Base-by-base conservation (phyloP, 2,329 filamentous ascomycete species). In the Fusarium algeriense region DNA sequence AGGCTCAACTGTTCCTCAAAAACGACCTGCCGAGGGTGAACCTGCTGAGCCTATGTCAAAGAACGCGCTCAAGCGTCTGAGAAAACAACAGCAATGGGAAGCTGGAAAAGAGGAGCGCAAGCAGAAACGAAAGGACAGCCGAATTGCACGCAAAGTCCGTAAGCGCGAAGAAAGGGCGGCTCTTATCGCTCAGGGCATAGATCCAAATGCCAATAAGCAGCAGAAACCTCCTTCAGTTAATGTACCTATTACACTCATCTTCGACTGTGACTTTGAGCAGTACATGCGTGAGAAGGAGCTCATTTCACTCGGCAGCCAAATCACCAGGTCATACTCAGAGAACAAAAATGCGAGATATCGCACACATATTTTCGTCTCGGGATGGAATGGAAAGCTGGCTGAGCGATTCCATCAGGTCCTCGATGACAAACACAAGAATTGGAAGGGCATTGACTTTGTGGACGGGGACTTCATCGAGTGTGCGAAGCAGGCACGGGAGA, bases 201-300 rank as follows among this genome's bases (percentile, higher is more conserved):
- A 85, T 63, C 84, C 82, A 17, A 68, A 75, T 17, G 73, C 80
- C 45, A 58, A 77, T 19, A 71, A 77, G 37, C 78, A 78, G 60
- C 79, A 78, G 78, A 83, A 79, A 68, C 78, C 78, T 49, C 76
- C 75, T 44, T 76, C 81, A 45, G 83, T 85, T 52, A 88, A 90
- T 60, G 87, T 97, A 0, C 94, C 95, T 3, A 83, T 98, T 26
- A 89, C 93, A 0, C 84, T 99, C 72, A 86, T 99, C 64, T 84
- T 99, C 69, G 96, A 99, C 83, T 98, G 95, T 82, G 90, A 93
- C 73, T 99, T 97, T 79, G 95, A 99, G 80, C 85, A 92, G 44
- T 88, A 95, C 77, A 99, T 99, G 96, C 87, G 86, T 54, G 92
- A 95, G 40, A 92, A 92, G 74, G 96, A 99, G 82, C 85, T 93